These are phyloP conservation scores for Fraxinus pennsylvanica DNA, from an alignment of 257 asterid species.

Conservation along the genomic window DNA sequence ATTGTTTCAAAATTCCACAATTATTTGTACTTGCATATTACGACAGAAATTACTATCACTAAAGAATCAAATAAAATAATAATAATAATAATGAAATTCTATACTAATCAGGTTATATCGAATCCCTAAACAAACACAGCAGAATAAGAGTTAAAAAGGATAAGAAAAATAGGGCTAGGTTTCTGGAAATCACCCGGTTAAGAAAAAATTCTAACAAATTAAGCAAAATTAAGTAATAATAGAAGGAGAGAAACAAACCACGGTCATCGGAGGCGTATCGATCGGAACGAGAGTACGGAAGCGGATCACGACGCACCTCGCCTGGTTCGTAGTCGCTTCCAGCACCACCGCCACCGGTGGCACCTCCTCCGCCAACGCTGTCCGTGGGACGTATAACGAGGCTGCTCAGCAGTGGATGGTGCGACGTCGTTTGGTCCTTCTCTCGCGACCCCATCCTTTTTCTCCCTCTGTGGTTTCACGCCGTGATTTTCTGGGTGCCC, in stretches of 20 bases:
- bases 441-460: conserved; percentile 72
- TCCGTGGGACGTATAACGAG: conserved; percentile 76
- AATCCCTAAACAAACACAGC: background rate
- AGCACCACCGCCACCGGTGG: conserved; percentile 35
- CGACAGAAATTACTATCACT: background rate
- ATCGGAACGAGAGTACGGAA: conserved; percentile 64
- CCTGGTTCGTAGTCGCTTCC: conserved; percentile 89
- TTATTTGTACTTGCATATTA: background rate
- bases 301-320: conserved; percentile 86
- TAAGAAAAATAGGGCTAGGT: conserved; percentile 4
- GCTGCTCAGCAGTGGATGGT: conserved; percentile 72
- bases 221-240: background rate
- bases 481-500: background rate
- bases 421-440: conserved; percentile 60
- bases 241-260: conserved; percentile 46
- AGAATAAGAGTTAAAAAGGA: background rate
- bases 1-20: background rate
- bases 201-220: background rate
- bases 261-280: conserved; percentile 49
- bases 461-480: conserved; percentile 14
- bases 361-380: conserved; percentile 45
- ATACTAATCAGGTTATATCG: background rate
- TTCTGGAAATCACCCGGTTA: conserved; percentile 13
- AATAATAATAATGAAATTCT: background rate
- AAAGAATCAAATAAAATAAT: background rate